Percentiles rank a stretch among this genome's conserved stretches.
phyloP scores from a whole-genome alignment of 2,329 filamentous ascomycete species.

The Fusarium illudens region DNA sequence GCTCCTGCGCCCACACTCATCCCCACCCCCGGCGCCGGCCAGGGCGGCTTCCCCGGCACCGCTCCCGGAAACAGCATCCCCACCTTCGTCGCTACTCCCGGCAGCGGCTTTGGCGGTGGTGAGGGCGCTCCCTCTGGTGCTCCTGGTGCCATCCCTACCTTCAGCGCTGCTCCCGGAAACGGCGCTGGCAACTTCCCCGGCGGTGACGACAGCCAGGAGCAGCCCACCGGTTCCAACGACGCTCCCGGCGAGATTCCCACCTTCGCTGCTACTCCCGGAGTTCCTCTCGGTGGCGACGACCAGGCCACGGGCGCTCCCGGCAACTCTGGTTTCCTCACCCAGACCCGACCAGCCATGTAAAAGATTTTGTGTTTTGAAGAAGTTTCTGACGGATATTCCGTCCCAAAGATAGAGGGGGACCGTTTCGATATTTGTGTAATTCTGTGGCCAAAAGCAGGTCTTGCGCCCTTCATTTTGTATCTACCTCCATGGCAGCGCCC shows the following conservation, averaged over 20 bases:
- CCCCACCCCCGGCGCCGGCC: constrained; percentile 19
- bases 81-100: constrained; percentile 10
- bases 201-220: neutral
- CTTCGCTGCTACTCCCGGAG: constrained; percentile 8
- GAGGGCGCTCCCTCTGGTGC: neutral
- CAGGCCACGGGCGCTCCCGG: constrained; percentile 1
- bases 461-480: constrained; percentile 40
- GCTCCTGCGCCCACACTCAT: constrained; percentile 20
- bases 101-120: neutral
- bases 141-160: constrained; percentile 19
- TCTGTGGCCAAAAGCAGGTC: constrained; percentile 37
- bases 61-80: neutral
- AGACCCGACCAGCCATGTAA: constrained; percentile 19
- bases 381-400: constrained; percentile 9
- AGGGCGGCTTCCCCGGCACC: neutral
- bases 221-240: neutral
- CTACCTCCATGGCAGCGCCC: constrained; percentile 48
- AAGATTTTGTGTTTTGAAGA: constrained; percentile 11
- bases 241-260: constrained; percentile 4
- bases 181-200: constrained; percentile 18
- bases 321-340: constrained; percentile 20
- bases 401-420: constrained; percentile 24
- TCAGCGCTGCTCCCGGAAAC: constrained; percentile 21
- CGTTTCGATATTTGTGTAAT: constrained; percentile 36
- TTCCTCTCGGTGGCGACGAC: neutral